Evolutionary conservation across 352 stramenopile genomes (phyloP).

Genomic region (Phytophthora pinifolia): DNA sequence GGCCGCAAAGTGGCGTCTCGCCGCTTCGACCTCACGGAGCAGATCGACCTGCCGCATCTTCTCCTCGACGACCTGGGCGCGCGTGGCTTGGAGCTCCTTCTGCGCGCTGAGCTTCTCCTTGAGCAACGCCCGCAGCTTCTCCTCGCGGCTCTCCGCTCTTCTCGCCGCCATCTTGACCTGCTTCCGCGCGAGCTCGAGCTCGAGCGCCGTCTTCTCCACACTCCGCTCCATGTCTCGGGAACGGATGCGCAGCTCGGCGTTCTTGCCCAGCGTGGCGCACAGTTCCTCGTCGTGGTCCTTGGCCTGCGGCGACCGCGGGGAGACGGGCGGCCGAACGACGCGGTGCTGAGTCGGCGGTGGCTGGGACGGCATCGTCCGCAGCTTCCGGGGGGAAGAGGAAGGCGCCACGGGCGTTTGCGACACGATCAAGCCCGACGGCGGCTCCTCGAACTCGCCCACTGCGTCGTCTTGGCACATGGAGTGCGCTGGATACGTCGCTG

Average conservation of each 20-base stretch:
- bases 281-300: constrained; percentile 55
- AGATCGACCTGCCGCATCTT: constrained; percentile 76
- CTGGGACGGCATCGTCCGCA: constrained; percentile 17
- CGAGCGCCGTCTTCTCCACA: constrained; percentile 42
- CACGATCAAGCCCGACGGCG: constrained; percentile 12
- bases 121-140: constrained; percentile 58
- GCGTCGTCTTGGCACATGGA: constrained; percentile 19
- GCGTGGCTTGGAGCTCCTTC: constrained; percentile 58
- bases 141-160: constrained; percentile 55
- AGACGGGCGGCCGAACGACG: constrained; percentile 13
- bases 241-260: constrained; percentile 63
- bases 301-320: constrained; percentile 9
- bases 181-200: constrained; percentile 55
- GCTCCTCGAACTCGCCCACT: constrained; percentile 20
- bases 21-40: constrained; percentile 52
- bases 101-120: constrained; percentile 78
- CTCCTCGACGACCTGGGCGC: constrained; percentile 62
- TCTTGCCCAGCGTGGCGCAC: constrained; percentile 59
- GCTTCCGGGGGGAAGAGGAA: constrained; percentile 22
- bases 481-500: constrained; percentile 19
- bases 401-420: constrained; percentile 20
- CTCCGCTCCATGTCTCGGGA: constrained; percentile 50
- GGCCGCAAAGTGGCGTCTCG: constrained; percentile 41
- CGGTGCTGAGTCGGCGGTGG: constrained; percentile 14
- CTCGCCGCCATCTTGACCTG: constrained; percentile 62